Conservation (phyloP, 306 rosid genomes). For the Fagus crenata region DNA sequence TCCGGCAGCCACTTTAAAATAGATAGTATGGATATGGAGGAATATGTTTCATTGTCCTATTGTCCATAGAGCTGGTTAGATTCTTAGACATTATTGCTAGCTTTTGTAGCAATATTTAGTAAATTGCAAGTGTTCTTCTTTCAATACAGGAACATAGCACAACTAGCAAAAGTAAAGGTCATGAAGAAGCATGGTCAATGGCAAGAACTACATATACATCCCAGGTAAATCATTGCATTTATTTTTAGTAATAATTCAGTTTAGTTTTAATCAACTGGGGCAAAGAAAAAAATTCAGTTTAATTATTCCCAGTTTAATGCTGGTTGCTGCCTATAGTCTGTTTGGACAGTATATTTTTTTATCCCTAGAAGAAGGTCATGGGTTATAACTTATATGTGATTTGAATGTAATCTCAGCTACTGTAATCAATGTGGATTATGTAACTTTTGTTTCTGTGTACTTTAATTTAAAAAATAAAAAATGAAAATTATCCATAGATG, state of each 20-base stretch:
- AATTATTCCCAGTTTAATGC: not conserved
- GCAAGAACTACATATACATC: conserved; percentile 75
- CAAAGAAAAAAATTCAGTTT: no score
- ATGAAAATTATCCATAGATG: no score
- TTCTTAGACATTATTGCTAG: not conserved
- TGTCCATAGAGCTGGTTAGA: not conserved
- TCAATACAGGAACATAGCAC: conserved; percentile 68
- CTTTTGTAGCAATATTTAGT: conserved; percentile 7
- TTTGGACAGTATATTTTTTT: not conserved
- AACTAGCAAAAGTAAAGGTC: conserved; percentile 69
- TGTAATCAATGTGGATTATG: not conserved
- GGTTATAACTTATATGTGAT: no score
- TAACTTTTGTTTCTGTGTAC: no score
- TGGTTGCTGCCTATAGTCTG: not conserved
- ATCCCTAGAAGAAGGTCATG: not conserved
- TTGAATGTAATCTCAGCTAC: not conserved
- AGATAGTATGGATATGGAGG: not conserved
- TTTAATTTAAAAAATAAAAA: no score
- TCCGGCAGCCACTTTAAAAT: not conserved
- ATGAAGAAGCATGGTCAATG: conserved; percentile 59
- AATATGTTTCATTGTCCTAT: not conserved
- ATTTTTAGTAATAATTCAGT: not conserved
- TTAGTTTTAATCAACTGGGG: conserved; percentile 1
- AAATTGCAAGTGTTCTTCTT: conserved; percentile 16
- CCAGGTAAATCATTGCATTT: conserved; percentile 44